Conservation (phyloP, 2,329 filamentous ascomycete genomes). For the Trichoderma citrinoviride region DNA sequence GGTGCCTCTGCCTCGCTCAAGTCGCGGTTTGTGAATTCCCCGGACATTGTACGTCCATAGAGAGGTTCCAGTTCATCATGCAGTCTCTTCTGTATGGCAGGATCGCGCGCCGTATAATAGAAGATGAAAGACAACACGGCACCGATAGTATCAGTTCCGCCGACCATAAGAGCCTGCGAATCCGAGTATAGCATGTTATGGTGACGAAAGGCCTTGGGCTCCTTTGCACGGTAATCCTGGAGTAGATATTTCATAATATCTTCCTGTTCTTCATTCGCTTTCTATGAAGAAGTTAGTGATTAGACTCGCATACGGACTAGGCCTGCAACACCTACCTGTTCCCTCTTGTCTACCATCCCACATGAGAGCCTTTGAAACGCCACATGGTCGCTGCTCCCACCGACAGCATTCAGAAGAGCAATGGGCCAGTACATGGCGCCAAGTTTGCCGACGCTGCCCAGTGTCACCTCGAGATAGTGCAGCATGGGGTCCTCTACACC, state of each 20-base stretch:
- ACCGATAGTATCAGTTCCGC: constrained; percentile 15
- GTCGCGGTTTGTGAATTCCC: constrained; percentile 26
- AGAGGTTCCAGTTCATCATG: constrained; percentile 20
- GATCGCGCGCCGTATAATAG: background rate
- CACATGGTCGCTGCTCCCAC: background rate
- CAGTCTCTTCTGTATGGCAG: constrained; percentile 20
- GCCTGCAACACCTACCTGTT: background rate
- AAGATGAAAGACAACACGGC: background rate
- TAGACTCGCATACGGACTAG: too few species aligned
- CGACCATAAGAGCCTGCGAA: constrained; percentile 26
- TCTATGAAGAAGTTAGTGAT: background rate
- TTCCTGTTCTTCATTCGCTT: constrained; percentile 24
- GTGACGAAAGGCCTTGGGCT: constrained; percentile 27
- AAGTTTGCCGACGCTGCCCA: constrained; percentile 23
- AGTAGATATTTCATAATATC: constrained; percentile 31
- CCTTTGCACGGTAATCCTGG: constrained; percentile 26
- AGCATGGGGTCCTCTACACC: constrained; percentile 29
- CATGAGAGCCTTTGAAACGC: background rate
- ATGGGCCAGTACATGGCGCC: constrained; percentile 30
- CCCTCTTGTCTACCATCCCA: background rate
- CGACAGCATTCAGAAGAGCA: constrained; percentile 20
- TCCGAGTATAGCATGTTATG: constrained; percentile 28
- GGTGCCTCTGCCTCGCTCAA: constrained; percentile 21
- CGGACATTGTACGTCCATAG: constrained; percentile 22
- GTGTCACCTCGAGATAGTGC: constrained; percentile 26